Conservation (phyloP, 805 yeast species). For the Candida lessepsii region DNA sequence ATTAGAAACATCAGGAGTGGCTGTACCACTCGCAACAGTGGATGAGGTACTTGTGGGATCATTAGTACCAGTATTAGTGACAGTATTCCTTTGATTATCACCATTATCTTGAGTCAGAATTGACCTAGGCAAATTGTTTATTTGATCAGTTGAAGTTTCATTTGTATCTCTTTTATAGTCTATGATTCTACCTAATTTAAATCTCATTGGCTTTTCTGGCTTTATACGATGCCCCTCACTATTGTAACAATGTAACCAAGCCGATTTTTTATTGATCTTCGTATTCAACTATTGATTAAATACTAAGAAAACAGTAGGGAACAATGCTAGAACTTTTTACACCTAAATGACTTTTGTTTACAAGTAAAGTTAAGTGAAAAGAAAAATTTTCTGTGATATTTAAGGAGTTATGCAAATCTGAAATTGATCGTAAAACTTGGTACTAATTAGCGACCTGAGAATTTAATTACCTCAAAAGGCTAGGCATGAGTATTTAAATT, state of each 20-base stretch:
- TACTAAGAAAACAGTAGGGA: no score
- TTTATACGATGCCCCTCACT: not conserved
- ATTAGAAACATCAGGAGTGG: conserved; percentile 1
- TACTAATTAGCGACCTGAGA: conserved; percentile 1
- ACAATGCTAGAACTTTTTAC: no score
- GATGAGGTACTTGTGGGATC: not conserved
- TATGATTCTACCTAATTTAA: not conserved
- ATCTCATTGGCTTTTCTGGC: not conserved
- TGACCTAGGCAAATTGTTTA: not conserved
- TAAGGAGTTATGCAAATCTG: not conserved
- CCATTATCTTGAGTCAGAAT: not conserved
- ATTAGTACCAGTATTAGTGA: not conserved
- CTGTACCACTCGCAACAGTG: conserved; percentile 3
- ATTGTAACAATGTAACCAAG: no score
- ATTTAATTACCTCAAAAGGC: not conserved
- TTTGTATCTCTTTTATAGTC: not conserved
- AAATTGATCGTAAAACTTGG: not conserved
- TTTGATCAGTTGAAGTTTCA: not conserved
- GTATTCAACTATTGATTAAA: no score
- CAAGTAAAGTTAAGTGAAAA: no score
- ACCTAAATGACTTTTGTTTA: no score
- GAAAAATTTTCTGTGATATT: no score
- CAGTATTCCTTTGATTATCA: no score
- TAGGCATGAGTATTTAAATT: not conserved
- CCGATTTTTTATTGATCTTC: no score